Evolutionary conservation across 768 basidiomycete species (phyloP).

Genomic region (Wakefieldia striispora): DNA sequence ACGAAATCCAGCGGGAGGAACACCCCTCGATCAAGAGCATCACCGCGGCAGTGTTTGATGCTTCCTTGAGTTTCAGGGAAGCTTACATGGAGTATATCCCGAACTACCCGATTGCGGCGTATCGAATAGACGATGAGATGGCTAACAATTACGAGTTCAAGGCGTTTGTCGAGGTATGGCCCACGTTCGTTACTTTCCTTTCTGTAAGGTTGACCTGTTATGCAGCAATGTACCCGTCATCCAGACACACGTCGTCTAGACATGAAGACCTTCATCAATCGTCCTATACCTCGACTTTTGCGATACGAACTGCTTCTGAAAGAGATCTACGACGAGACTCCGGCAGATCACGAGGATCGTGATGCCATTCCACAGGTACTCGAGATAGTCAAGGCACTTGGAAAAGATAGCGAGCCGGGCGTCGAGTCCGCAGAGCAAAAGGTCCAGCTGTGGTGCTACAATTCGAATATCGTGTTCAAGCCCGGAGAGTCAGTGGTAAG

Average conservation of each 20-base stretch:
- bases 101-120: slow-evolving; percentile 91
- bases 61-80: slow-evolving; percentile 88
- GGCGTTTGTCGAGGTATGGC: slow-evolving; percentile 71
- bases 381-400: slow-evolving; percentile 81
- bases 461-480: slow-evolving; percentile 77
- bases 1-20: slow-evolving; percentile 86
- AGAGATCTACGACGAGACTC: slow-evolving; percentile 73
- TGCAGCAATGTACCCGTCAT: slow-evolving; percentile 53
- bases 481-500: slow-evolving; percentile 66
- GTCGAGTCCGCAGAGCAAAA: slow-evolving; percentile 84
- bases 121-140: slow-evolving; percentile 86
- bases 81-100: slow-evolving; percentile 92
- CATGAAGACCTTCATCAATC: slow-evolving; percentile 91
- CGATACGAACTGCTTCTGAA: slow-evolving; percentile 87
- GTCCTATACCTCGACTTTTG: slow-evolving; percentile 85
- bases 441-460: slow-evolving; percentile 87
- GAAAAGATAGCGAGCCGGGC: slow-evolving; percentile 85
- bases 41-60: slow-evolving; percentile 83
- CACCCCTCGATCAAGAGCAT: slow-evolving; percentile 76
- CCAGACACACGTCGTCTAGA: slow-evolving; percentile 79
- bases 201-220: slow-evolving; percentile 1
- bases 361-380: slow-evolving; percentile 82
- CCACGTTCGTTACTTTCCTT: neutral
- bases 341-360: slow-evolving; percentile 73
- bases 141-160: slow-evolving; percentile 79